Base-by-base conservation (phyloP, 2,329 filamentous ascomycete genomes). In the Sporothrix humicola region DNA sequence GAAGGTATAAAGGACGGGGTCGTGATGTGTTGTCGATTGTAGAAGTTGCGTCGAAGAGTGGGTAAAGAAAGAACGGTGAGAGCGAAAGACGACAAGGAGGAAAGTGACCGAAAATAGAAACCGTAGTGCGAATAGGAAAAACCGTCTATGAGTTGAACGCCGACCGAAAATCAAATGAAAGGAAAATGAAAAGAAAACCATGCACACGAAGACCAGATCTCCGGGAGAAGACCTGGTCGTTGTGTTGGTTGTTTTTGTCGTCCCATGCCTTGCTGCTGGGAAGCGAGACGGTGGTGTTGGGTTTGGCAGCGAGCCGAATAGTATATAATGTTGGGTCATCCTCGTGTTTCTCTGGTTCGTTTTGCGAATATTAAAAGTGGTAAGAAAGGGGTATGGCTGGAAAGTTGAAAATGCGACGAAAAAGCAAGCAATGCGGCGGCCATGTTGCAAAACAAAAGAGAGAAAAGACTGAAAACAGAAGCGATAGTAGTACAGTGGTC, bases 361-460 rank as follows among this genome's bases (percentile, higher is more conserved):
- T 76, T 76, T 79, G 79, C 77, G 76, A 76, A 76, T 78, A 81
- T 82, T 81, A 81, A 81, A 79, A 78, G 46, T 26, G 61, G 12
- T 66, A 70, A 77, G 79, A 78, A 77, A 77, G 72, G 42, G 52
- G 56, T 71, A 68, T 54, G 48, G 46, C 59, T 56, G 63, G 71
- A 71, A 56, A 73, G 46, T 37, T 37, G 31, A 48, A 15, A 73
- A 65, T 66, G 72, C 26, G 59, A 66, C 54, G 52, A n/a, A 70
- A 61, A 54, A 37, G 66, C 58, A 72, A 52, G 44, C 6, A 50
- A 59, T 56, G 44, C 54, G 15, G 46, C 42, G 54, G 37, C 26
- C n/a, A 61, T 72, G 48, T 8, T 48, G 71, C 42, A 71, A 71
- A 73, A 66, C 50, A 44, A 44, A 37, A 26, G 26, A 48, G 42